These are phyloP conservation scores for Candida ascalaphidarum DNA, from an alignment of 805 yeast species.

Conservation along the genomic window DNA sequence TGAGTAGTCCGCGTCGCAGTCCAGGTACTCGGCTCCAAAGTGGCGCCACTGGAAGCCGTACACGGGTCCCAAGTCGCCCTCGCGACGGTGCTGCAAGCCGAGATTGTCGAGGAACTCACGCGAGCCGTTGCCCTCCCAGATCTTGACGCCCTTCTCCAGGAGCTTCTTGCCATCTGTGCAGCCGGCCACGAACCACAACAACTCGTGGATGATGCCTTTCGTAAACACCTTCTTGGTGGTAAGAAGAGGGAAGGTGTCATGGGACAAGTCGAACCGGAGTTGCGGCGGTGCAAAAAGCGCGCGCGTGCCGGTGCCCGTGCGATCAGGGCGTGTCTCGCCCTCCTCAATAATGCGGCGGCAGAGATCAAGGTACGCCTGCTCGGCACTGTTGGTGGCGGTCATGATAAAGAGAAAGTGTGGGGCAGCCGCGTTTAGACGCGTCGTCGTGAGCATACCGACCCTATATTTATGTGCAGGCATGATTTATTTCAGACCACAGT, in stretches of 20 bases:
- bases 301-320: slow-evolving; percentile 96
- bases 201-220: slow-evolving; percentile 80
- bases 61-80: slow-evolving; percentile 96
- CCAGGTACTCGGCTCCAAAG: slow-evolving; percentile 87
- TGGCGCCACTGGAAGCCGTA: slow-evolving; percentile 99
- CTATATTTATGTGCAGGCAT: too few species aligned
- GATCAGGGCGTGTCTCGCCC: slow-evolving; percentile 89
- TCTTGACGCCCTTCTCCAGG: slow-evolving; percentile 80
- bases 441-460: too few species aligned
- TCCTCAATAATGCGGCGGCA: slow-evolving; percentile 67
- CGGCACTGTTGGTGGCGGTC: slow-evolving; percentile 44
- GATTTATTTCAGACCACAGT: too few species aligned
- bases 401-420: slow-evolving; percentile 4
- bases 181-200: slow-evolving; percentile 89
- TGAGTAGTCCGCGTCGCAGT: slow-evolving; percentile 80
- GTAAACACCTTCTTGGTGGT: slow-evolving; percentile 92
- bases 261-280: slow-evolving; percentile 65
- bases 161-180: slow-evolving; percentile 79
- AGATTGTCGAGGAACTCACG: slow-evolving; percentile 79
- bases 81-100: slow-evolving; percentile 74
- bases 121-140: slow-evolving; percentile 99
- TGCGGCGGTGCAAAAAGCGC: slow-evolving; percentile 96
- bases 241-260: slow-evolving; percentile 74
- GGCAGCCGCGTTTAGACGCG: background rate
- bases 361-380: slow-evolving; percentile 79